Base-by-base conservation (phyloP, 306 rosid genomes). In the Styphnolobium japonicum region DNA sequence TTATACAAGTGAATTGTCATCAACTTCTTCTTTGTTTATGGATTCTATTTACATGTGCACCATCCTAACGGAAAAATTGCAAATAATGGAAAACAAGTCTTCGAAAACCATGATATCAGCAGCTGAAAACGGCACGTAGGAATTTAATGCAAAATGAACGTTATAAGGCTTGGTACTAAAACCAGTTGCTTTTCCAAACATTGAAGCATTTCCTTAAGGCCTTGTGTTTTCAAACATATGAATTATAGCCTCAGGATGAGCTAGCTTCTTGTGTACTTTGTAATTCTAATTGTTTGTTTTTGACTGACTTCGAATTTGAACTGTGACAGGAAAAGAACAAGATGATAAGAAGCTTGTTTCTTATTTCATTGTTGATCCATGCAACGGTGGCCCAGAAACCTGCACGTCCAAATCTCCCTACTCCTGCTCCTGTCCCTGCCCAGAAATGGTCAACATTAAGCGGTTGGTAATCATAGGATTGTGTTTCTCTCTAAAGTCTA, bases 381-480 rank as follows among this genome's bases (percentile, higher is more conserved):
- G 67, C 87, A 31, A 60, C 93, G 5, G 33, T 57, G 15, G 87
- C 93, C 25, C 71, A 73, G 25, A 76, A 58, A 36, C 34, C 71
- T 61, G 46, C 77, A 55, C 37, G 1, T 53, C 27, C 21, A 51
- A 53, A 11, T 36, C 36, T 7, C 18, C 43, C 51, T 33, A 37
- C 51, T 43, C 76, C 48, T 10, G 49, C 48, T 37, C 14, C 77
- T 36, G 43, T 34, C 5, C 65, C 81, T 15, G 51, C 55, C 27
- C 33, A 82, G 55, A 85, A 87, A 81, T 92, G 97, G 97, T 71
- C 76, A 73, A 92, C 97, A 39, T 84, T 92, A 71, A 90, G 6
- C 4, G 96, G 93, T 89, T 5, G 90, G 94, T 90, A 85, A 45
- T 10, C 23, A 61, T 16, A 6, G 3, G 11, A 42, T 48, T 65